These are phyloP conservation scores for Exophiala dermatitidis DNA, from an alignment of 2,329 filamentous ascomycete genomes.

Conservation along the genomic window DNA sequence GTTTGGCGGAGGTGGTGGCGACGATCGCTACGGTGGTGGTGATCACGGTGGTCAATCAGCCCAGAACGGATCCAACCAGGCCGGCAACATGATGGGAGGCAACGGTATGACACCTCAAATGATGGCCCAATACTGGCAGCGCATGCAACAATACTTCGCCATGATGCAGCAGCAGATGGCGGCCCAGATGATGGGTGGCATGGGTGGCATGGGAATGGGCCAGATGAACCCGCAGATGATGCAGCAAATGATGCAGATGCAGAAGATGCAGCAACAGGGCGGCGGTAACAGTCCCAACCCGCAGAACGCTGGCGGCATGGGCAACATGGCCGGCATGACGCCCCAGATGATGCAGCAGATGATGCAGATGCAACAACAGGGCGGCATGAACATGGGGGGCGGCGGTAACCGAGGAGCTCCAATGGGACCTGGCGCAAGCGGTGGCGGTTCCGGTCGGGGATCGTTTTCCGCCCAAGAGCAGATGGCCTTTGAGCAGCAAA, in stretches of 20 bases:
- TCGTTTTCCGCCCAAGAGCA: constrained; percentile 63
- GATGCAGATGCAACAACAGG: constrained; percentile 40
- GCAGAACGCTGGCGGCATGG: constrained; percentile 25
- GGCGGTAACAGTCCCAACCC: constrained; percentile 28
- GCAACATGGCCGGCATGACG: constrained; percentile 27
- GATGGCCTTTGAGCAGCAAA: constrained; percentile 68
- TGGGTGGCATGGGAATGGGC: constrained; percentile 39
- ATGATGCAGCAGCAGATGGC: constrained; percentile 93
- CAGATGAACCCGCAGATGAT: constrained; percentile 42
- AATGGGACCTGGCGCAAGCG: constrained; percentile 33
- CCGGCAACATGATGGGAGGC: constrained; percentile 26
- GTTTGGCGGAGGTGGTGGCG: constrained; percentile 34
- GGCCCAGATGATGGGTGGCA: constrained; percentile 51
- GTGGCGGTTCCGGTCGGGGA: constrained; percentile 36
- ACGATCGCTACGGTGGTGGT: constrained; percentile 33
- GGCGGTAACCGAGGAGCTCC: constrained; percentile 17
- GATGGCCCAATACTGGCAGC: constrained; percentile 97
- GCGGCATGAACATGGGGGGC: constrained; percentile 29
- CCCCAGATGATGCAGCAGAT: constrained; percentile 50
- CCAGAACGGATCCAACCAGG: constrained; percentile 35
- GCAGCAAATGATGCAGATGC: constrained; percentile 61
- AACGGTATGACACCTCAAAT: constrained; percentile 84
- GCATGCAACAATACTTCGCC: constrained; percentile 95
- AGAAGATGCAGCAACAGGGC: constrained; percentile 35
- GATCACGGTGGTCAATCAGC: constrained; percentile 41